Base-by-base conservation (phyloP, 1,284 basidiomycete species). In the Earliella scabrosa region DNA sequence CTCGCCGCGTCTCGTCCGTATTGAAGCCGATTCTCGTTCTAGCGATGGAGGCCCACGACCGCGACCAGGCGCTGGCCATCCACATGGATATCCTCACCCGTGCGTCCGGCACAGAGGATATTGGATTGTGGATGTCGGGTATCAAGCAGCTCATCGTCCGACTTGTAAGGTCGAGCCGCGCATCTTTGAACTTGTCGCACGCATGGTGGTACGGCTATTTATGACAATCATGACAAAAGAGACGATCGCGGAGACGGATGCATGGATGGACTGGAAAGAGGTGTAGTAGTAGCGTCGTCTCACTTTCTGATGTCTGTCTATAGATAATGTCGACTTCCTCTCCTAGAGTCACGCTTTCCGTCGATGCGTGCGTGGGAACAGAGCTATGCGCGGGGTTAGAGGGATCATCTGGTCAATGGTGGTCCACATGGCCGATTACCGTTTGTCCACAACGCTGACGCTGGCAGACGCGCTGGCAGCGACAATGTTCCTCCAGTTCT, bases 121-220 rank as follows among this genome's bases (percentile, higher is more conserved):
- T 94, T 70, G 89, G 86, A 8, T 68, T 92, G 60, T 95, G 92
- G 93, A 93, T 92, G 86, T 87, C 91, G 16, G 92, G 88, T 16
- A 75, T 95, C 54, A 95, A 94, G 73, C 91, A 93, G 72, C 74
- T 95, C 65, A 88, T 92, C 67, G 76, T 85, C 77, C 80, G 82
- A 63, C 64, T 91, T 65, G 67, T 20, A 20, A 18, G 14, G 20
- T 31, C 18, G 52, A 23, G 16, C 4, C 6, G 18, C 23, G 18
- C 2, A 16, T 5, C 4, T 11, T 21, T 14, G 38, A 34, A 29
- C 39, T 26, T 10, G 31, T 36, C 32, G 18, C n/a, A 39, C 41
- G 24, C 11, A 32, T 11, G 41, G 7, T 48, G 16, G 18, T 27
- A 47, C 21, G 45, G 48, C 38, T 59, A 58, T 59, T 56, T 58